phyloP scores from a whole-genome alignment of 345 rosid species.

The Eutrema heterophyllum region DNA sequence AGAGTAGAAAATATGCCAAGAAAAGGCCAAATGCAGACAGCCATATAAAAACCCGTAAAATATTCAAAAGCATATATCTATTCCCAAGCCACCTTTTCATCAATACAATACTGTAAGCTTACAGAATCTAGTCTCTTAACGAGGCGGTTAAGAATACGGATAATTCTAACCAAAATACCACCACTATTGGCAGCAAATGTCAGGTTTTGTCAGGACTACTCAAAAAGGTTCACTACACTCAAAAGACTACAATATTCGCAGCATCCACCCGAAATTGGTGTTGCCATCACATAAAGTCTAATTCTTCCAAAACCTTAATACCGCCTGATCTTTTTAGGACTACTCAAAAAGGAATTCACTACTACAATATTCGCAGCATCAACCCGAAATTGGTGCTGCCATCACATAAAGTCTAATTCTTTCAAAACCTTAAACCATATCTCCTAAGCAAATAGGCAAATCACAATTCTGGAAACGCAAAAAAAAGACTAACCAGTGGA shows the following conservation, averaged over 20 bases:
- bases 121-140: background rate
- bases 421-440: background rate
- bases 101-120: constrained; percentile 5
- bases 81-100: background rate
- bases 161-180: background rate
- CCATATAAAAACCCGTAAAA: background rate
- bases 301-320: background rate
- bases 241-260: background rate
- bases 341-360: background rate
- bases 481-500: constrained; percentile 62
- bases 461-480: background rate
- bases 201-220: background rate
- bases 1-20: background rate
- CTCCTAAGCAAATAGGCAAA: background rate
- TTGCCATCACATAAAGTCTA: background rate
- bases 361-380: background rate
- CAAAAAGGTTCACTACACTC: background rate
- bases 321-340: background rate
- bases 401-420: background rate
- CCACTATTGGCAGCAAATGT: background rate
- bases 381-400: too few species aligned
- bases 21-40: background rate
- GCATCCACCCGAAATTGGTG: too few species aligned
- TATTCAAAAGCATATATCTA: background rate
- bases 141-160: background rate